A percentile compares a stretch with the other conserved stretches of the same genome.
Conservation (phyloP, 768 basidiomycete genomes). For the Sistotremastrum suecicum region DNA sequence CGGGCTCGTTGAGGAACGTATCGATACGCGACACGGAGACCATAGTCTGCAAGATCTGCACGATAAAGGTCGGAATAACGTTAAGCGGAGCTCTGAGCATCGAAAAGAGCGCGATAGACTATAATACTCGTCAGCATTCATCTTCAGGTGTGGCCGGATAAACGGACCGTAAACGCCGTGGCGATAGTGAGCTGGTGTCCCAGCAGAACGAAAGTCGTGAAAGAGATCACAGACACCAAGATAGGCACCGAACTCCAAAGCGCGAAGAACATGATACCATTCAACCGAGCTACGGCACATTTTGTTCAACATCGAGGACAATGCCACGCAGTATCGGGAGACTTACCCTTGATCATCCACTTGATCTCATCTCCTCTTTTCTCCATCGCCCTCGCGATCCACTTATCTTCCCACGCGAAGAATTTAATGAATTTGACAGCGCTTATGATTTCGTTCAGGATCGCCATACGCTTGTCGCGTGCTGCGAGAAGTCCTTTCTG, state of each 20-base stretch:
- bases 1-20: constrained; percentile 54
- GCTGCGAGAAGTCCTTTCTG: constrained; percentile 46
- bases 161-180: constrained; percentile 67
- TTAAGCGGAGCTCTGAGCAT: constrained; percentile 77
- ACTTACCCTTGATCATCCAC: constrained; percentile 38
- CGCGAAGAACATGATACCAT: constrained; percentile 53
- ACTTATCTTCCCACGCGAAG: constrained; percentile 69
- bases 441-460: constrained; percentile 64
- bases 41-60: constrained; percentile 58
- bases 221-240: constrained; percentile 66
- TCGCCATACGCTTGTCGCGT: constrained; percentile 63
- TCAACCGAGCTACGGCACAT: constrained; percentile 40
- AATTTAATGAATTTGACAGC: constrained; percentile 74
- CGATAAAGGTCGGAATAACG: constrained; percentile 66
- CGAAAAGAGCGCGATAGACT: constrained; percentile 69
- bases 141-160: background rate
- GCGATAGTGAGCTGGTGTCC: constrained; percentile 66
- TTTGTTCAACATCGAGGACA: too few species aligned
- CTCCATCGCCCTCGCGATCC: constrained; percentile 53
- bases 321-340: too few species aligned
- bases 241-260: constrained; percentile 72
- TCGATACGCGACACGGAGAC: constrained; percentile 58
- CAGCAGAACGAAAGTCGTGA: constrained; percentile 56
- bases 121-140: background rate
- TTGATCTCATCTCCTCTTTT: constrained; percentile 56